Evolutionary conservation across 257 asterid species (phyloP).

Genomic region (Solanum sejunctum): DNA sequence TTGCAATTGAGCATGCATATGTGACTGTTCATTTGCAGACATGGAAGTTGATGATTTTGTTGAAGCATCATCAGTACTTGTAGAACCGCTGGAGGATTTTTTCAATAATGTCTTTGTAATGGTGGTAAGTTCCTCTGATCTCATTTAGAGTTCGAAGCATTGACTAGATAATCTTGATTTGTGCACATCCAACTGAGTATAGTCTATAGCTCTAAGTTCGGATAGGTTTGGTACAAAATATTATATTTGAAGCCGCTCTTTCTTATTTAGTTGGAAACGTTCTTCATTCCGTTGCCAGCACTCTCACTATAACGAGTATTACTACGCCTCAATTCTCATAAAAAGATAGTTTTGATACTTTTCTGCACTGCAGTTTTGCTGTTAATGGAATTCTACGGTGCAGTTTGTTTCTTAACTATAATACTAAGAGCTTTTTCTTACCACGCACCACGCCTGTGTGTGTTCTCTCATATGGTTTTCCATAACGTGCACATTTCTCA

Average conservation of each 20-base stretch:
- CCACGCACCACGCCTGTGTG: neutral
- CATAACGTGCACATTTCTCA: neutral
- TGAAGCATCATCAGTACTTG: constrained; percentile 44
- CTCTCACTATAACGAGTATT: neutral
- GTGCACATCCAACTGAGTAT: neutral
- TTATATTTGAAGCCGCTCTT: neutral
- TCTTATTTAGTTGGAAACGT: neutral
- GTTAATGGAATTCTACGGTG: neutral
- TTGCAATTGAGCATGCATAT: neutral
- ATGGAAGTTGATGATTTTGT: constrained; percentile 93
- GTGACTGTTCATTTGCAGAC: constrained; percentile 23
- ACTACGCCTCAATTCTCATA: neutral
- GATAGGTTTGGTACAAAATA: neutral
- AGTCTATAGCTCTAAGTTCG: neutral
- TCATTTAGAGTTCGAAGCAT: neutral
- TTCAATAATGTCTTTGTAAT: constrained; percentile 79
- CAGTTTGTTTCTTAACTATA: neutral
- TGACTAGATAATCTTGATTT: neutral
- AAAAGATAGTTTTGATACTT: neutral
- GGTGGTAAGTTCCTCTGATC: constrained; percentile 59
- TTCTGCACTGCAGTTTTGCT: neutral
- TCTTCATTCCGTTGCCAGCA: neutral
- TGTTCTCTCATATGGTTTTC: neutral
- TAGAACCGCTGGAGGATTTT: constrained; percentile 81
- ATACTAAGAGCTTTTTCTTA: neutral